These are phyloP conservation scores for Dalbergia oliveri DNA, from an alignment of 306 rosid species.

Conservation along the genomic window DNA sequence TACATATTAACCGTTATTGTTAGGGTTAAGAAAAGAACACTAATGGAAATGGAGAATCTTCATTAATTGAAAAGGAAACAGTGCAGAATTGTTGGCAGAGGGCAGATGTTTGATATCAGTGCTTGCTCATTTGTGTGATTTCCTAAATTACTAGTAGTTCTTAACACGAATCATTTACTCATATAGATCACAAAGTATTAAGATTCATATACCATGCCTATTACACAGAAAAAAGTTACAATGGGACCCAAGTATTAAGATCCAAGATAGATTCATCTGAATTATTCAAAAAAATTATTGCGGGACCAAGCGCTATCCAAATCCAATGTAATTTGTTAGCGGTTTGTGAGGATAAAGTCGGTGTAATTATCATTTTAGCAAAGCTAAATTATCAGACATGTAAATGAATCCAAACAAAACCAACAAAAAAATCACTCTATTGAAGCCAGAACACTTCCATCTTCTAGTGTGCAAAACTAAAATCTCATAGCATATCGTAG, in stretches of 20 bases:
- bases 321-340: background rate
- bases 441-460: background rate
- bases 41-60: conserved; percentile 23
- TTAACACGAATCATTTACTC: conserved; percentile 22
- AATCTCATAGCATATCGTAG: conserved; percentile 25
- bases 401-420: conserved; percentile 1
- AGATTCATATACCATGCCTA: conserved; percentile 4
- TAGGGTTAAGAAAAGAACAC: conserved; percentile 29
- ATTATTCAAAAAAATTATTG: background rate
- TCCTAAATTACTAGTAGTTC: background rate
- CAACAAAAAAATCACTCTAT: conserved; percentile 2
- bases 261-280: background rate
- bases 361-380: background rate
- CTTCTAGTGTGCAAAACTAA: background rate
- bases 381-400: conserved; percentile 27
- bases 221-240: background rate
- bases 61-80: conserved; percentile 1
- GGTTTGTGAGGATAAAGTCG: background rate
- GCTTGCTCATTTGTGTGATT: background rate
- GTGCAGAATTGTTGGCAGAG: conserved; percentile 14
- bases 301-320: background rate
- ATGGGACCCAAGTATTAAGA: background rate
- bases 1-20: conserved; percentile 7
- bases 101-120: conserved; percentile 24
- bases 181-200: background rate